Percentiles rank a stretch among this genome's conserved stretches.
Conservation (phyloP, 768 basidiomycete species). For the Rhodotorula kratochvilovae region DNA sequence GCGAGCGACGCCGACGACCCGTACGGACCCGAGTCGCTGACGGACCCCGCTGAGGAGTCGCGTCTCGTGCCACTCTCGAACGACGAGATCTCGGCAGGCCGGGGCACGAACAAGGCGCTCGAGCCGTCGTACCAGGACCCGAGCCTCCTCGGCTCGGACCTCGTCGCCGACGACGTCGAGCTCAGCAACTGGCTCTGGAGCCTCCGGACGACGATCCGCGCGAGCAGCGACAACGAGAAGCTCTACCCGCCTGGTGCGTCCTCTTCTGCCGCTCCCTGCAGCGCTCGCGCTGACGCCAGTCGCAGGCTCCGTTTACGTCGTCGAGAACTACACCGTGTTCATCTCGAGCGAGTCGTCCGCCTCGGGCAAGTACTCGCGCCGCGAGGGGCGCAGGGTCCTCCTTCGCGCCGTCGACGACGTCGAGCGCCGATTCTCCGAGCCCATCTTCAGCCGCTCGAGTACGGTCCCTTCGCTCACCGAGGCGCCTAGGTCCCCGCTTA, state of each 20-base stretch:
- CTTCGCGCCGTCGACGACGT: conserved; percentile 41
- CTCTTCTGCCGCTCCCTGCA: neutral
- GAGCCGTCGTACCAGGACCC: conserved; percentile 43
- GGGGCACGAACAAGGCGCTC: conserved; percentile 40
- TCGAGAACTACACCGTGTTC: conserved; percentile 37
- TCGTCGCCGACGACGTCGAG: conserved; percentile 35
- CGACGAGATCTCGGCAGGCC: conserved; percentile 38
- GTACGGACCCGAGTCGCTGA: conserved; percentile 2
- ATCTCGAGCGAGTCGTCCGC: conserved; percentile 26
- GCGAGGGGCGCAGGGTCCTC: conserved; percentile 39
- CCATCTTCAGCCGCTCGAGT: conserved; percentile 34
- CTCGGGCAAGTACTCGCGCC: conserved; percentile 19
- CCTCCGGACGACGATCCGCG: conserved; percentile 48
- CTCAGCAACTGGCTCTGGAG: conserved; percentile 47
- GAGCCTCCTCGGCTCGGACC: conserved; percentile 11
- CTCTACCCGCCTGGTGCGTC: conserved; percentile 47
- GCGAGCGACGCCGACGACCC: neutral
- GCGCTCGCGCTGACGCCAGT: neutral
- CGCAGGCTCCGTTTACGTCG: conserved; percentile 28
- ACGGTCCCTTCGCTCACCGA: neutral
- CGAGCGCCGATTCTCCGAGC: conserved; percentile 40
- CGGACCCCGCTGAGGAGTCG: conserved; percentile 27
- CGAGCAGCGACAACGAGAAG: conserved; percentile 49
- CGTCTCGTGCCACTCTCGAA: conserved; percentile 31
- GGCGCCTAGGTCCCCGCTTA: neutral